Evolutionary conservation across 352 stramenopile species (phyloP).

Genomic region (Elongisporangium senticosum): DNA sequence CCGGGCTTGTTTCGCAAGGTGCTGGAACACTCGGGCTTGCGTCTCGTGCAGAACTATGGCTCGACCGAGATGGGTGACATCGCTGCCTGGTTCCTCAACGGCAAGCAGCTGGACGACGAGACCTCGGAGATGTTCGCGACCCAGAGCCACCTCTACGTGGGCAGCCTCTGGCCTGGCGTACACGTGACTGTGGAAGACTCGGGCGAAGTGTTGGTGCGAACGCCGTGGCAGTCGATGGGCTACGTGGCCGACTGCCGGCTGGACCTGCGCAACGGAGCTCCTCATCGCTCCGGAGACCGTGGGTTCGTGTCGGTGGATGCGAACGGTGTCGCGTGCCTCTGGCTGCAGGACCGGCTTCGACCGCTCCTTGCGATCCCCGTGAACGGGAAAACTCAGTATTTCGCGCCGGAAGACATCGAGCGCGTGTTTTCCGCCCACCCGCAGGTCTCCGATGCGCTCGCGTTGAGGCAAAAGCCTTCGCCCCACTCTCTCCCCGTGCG

Average conservation of each 20-base stretch:
- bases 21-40: slow-evolving; percentile 46
- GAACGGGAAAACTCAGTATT: slow-evolving; percentile 18
- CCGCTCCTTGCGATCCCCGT: slow-evolving; percentile 26
- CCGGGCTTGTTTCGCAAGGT: slow-evolving; percentile 48
- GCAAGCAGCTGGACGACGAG: slow-evolving; percentile 36
- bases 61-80: slow-evolving; percentile 83
- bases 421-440: slow-evolving; percentile 26
- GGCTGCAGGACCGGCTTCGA: slow-evolving; percentile 63
- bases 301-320: slow-evolving; percentile 16
- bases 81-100: slow-evolving; percentile 53
- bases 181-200: slow-evolving; percentile 33
- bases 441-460: slow-evolving; percentile 43
- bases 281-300: slow-evolving; percentile 57
- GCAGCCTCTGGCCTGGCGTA: slow-evolving; percentile 66
- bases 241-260: slow-evolving; percentile 61
- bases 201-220: slow-evolving; percentile 67
- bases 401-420: slow-evolving; percentile 37
- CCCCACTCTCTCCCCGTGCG: slow-evolving; percentile 13
- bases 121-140: slow-evolving; percentile 29
- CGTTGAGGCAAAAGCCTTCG: slow-evolving; percentile 32
- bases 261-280: slow-evolving; percentile 27
- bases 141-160: slow-evolving; percentile 48
- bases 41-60: slow-evolving; percentile 83
- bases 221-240: slow-evolving; percentile 72
- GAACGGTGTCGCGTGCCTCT: slow-evolving; percentile 38